Evolutionary conservation across 164 flowering plant species (phyloP), one percentile per base, ranked within the genome.

Genomic region (Echeveria elegans): DNA sequence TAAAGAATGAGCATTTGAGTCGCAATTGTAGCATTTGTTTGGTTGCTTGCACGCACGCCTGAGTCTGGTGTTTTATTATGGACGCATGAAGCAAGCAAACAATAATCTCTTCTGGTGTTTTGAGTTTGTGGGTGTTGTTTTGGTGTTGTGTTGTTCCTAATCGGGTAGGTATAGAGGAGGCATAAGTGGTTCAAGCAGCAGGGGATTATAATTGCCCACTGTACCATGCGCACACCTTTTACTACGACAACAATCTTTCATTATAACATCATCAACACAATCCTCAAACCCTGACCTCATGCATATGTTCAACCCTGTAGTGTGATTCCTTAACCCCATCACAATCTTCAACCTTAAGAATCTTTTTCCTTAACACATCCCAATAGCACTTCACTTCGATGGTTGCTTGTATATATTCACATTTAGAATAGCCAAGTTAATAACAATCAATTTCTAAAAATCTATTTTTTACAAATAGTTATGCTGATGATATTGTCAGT

Each of bases 11-110:
- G 60, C 60, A 24, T 53, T 56, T 26, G 32, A 56, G 61, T 32
- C 61, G 61, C 61, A 26, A 53, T 26, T 56, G 61, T 26, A 15
- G 32, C 61, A 56, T 56, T 56, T 56, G 32, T 26, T 56, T 56
- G 61, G 61, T 56, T 28, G 32, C 31, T 56, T 26, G 61, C 61
- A 56, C 61, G 61, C 61, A 56, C 61, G 61, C 61, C 32, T 56
- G 32, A 56, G 61, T 56, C 6, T n/a, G n/a, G n/a, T 56, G 31
- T 43, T 4, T 43, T 43, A 43, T 28, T 56, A 6, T 28, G 58
- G 12, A 23, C 61, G 15, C 32, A 56, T 56, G 61, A 26, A 52
- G 58, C 58, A 52, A 52, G 29, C 58, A 52, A 52, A 9, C 58
- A 1, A 23, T n/a, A n/a, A n/a, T n/a, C n/a, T 52, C 23, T n/a